Conservation (phyloP, 192 early-diverging fungal species). For the Mortierella claussenii region DNA sequence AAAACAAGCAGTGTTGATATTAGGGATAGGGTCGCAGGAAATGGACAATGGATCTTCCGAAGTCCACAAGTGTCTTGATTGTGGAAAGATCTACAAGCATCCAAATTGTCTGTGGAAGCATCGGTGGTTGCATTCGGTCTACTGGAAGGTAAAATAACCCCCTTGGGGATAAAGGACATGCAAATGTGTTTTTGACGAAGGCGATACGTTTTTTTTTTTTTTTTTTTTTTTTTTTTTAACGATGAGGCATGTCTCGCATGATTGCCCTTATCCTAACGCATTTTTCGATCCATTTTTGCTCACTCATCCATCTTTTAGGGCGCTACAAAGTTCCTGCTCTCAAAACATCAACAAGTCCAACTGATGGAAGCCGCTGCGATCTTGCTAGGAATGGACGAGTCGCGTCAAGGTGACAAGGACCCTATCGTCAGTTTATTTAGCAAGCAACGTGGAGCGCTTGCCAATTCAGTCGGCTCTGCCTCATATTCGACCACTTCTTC, state of each 20-base stretch:
- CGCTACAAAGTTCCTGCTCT: conserved; percentile 64
- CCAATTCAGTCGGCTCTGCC: conserved; percentile 22
- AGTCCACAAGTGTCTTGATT: conserved; percentile 43
- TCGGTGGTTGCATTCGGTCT: conserved; percentile 73
- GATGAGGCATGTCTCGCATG: too few relatives aligned
- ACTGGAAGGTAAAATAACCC: conserved; percentile 61
- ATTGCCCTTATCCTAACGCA: too few relatives aligned
- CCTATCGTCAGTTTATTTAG: conserved; percentile 40
- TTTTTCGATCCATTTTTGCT: too few relatives aligned
- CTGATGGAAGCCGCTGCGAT: conserved; percentile 75
- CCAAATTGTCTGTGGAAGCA: conserved; percentile 64
- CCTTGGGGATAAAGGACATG: background rate
- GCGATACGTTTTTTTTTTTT: background rate
- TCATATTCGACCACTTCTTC: conserved; percentile 6
- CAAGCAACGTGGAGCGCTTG: conserved; percentile 38
- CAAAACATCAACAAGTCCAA: conserved; percentile 78
- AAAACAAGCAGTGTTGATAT: too few relatives aligned
- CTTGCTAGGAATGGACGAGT: conserved; percentile 63
- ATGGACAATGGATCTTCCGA: conserved; percentile 7
- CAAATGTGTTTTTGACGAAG: background rate
- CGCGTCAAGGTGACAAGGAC: conserved; percentile 42
- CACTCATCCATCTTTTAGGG: too few relatives aligned
- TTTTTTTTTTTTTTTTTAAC: background rate
- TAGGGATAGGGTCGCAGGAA: too few relatives aligned
- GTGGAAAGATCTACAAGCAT: conserved; percentile 51